phyloP scores from a whole-genome alignment of 2,329 filamentous ascomycete species.

The Eutypa lata region DNA sequence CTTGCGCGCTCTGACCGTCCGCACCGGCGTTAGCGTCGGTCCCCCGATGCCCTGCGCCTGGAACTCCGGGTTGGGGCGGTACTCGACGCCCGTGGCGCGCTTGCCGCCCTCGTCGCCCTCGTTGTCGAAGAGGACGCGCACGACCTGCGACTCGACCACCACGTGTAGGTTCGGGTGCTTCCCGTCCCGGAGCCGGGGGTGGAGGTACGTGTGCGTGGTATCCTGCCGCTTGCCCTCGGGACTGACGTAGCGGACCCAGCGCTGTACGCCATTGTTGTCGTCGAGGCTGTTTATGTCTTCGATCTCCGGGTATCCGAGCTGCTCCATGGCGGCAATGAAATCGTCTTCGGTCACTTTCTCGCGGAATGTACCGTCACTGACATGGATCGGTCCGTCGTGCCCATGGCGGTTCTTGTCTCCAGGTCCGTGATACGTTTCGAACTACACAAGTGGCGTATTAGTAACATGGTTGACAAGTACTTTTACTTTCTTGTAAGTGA shows the following conservation, averaged over 20 bases:
- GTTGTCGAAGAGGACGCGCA: constrained; percentile 45
- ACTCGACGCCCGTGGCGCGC: constrained; percentile 4
- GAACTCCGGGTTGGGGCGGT: background rate
- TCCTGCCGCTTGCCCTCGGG: constrained; percentile 16
- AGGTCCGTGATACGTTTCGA: constrained; percentile 2
- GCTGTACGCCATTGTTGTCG: constrained; percentile 23
- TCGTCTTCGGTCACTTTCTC: constrained; percentile 36
- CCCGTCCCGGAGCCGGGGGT: constrained; percentile 4
- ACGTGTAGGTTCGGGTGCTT: constrained; percentile 45
- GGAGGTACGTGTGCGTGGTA: constrained; percentile 1
- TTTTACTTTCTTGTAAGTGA: too few species aligned
- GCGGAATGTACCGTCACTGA: constrained; percentile 44
- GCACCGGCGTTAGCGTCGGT: background rate
- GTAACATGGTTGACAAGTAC: too few species aligned
- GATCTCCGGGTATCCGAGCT: constrained; percentile 43
- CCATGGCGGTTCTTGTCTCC: constrained; percentile 43
- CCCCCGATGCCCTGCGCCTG: background rate
- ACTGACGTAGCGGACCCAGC: constrained; percentile 10
- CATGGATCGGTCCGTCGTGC: constrained; percentile 43
- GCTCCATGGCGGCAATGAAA: constrained; percentile 42
- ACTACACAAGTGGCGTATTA: too few species aligned
- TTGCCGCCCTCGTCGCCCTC: constrained; percentile 10
- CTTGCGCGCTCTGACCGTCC: constrained; percentile 39
- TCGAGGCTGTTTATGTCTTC: constrained; percentile 47
- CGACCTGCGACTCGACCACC: constrained; percentile 47